Conservation (phyloP, 768 basidiomycete species). For the Collybia sordida region DNA sequence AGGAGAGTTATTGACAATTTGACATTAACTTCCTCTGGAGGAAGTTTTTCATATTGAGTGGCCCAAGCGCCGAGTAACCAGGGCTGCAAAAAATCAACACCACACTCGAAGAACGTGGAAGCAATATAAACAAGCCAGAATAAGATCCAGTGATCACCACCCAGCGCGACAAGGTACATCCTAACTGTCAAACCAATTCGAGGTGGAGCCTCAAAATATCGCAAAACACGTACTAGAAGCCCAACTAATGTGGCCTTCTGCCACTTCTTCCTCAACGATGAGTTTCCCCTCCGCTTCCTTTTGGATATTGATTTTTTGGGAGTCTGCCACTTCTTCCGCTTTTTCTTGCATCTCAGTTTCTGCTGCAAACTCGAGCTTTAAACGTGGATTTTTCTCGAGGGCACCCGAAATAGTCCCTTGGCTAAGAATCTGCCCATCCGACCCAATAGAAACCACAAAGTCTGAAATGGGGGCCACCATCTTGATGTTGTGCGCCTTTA, state of each 20-base stretch:
- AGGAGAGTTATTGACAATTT: conserved; percentile 29
- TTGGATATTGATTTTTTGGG: conserved; percentile 12
- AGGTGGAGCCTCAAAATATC: conserved; percentile 15
- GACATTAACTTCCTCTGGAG: conserved; percentile 29
- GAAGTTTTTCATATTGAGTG: conserved; percentile 33
- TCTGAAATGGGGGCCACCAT: conserved; percentile 50
- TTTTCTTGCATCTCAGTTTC: conserved; percentile 25
- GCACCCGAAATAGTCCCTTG: conserved; percentile 50
- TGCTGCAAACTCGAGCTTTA: conserved; percentile 25
- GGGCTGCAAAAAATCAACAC: conserved; percentile 25
- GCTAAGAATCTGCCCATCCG: conserved; percentile 49
- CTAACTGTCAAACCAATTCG: conserved; percentile 21
- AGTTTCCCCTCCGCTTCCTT: conserved; percentile 48
- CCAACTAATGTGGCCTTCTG: conserved; percentile 57
- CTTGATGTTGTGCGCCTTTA: conserved; percentile 48
- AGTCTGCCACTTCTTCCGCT: conserved; percentile 18
- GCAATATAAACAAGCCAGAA: conserved; percentile 30
- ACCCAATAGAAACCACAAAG: conserved; percentile 53
- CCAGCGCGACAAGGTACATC: conserved; percentile 34
- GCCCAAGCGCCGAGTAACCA: conserved; percentile 47
- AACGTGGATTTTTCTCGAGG: conserved; percentile 35
- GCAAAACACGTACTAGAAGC: conserved; percentile 25
- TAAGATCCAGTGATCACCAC: conserved; percentile 29
- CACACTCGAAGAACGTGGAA: conserved; percentile 17
- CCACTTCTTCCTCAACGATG: conserved; percentile 62